phyloP scores from a whole-genome alignment of 495 filamentous ascomycete species.

The Aspergillus leporis region DNA sequence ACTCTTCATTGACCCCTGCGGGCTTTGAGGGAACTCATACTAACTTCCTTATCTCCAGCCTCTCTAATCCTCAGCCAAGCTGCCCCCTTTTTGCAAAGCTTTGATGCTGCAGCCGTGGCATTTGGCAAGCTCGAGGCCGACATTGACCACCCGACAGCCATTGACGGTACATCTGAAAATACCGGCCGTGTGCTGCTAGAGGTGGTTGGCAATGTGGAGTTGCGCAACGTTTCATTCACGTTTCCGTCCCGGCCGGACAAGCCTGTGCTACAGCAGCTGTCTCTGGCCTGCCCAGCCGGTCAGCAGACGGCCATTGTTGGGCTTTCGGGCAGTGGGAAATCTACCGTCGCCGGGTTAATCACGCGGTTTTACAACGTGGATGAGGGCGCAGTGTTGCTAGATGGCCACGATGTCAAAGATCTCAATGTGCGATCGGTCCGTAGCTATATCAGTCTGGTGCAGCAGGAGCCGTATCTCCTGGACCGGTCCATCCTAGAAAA shows the following conservation, averaged over 20 bases:
- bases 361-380: conserved; percentile 52
- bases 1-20: neutral
- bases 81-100: conserved; percentile 62
- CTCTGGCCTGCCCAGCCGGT: conserved; percentile 52
- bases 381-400: conserved; percentile 48
- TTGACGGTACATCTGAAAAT: conserved; percentile 44
- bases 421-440: conserved; percentile 59
- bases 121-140: conserved; percentile 50
- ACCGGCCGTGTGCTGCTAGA: conserved; percentile 35
- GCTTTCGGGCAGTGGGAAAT: conserved; percentile 70
- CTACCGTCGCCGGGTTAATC: conserved; percentile 59
- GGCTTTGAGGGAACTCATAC: conserved; percentile 11
- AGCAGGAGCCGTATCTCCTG: conserved; percentile 67
- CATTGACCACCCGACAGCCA: conserved; percentile 51
- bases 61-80: conserved; percentile 63
- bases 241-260: conserved; percentile 65
- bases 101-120: conserved; percentile 55
- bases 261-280: conserved; percentile 51
- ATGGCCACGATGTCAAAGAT: conserved; percentile 51
- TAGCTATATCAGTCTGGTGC: conserved; percentile 60
- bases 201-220: conserved; percentile 44
- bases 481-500: conserved; percentile 68
- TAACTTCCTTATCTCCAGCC: conserved; percentile 35
- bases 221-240: conserved; percentile 57
- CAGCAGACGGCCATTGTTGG: conserved; percentile 68